A percentile compares a stretch with the other conserved stretches of the same genome.
Conservation (phyloP, 345 rosid genomes). For the Populus tremula region DNA sequence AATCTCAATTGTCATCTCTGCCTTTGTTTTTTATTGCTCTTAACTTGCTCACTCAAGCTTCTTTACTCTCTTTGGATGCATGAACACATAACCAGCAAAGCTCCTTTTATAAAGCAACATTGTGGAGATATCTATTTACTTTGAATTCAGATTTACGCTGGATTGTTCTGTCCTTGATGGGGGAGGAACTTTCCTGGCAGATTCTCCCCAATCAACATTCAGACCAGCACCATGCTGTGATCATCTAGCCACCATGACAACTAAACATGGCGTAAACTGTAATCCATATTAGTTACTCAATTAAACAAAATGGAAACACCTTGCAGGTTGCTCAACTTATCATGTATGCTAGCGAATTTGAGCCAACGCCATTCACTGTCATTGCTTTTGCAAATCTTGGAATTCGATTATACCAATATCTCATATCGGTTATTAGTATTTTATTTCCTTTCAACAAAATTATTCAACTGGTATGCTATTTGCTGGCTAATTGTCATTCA, state of each 20-base stretch:
- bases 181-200: slow-evolving; percentile 42
- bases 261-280: not conserved
- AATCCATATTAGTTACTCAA: too few species aligned
- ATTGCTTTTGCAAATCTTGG: too few species aligned
- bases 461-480: too few species aligned
- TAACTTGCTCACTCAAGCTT: not conserved
- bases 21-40: not conserved
- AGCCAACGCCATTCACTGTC: too few species aligned
- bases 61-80: not conserved
- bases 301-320: not conserved
- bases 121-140: not conserved
- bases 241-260: not conserved
- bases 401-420: too few species aligned
- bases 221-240: too few species aligned
- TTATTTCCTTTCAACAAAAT: not conserved
- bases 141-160: slow-evolving; percentile 12
- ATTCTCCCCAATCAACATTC: slow-evolving; percentile 18
- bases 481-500: not conserved
- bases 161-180: not conserved
- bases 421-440: too few species aligned
- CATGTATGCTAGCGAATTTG: not conserved
- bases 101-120: slow-evolving; percentile 21
- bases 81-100: not conserved
- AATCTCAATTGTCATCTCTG: slow-evolving; percentile 19
- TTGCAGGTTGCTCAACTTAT: not conserved